These are phyloP conservation scores for Auriculariales sp. DNA, from an alignment of 768 basidiomycete species.

Conservation along the genomic window DNA sequence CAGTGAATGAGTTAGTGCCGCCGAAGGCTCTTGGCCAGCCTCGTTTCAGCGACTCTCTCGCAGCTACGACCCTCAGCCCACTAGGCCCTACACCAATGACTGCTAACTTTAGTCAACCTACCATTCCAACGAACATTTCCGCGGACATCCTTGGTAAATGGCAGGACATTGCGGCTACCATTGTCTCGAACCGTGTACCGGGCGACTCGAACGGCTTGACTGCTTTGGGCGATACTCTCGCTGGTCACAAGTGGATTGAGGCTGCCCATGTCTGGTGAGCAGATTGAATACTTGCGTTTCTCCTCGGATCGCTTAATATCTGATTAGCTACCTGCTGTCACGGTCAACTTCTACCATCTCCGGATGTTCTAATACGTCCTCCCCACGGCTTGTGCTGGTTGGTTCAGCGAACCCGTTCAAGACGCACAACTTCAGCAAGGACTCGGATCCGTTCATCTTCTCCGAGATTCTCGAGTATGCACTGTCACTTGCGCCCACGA, in stretches of 20 bases:
- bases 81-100: constrained; percentile 41
- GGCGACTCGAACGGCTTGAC: constrained; percentile 68
- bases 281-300: neutral
- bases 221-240: constrained; percentile 73
- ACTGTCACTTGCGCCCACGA: constrained; percentile 49
- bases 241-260: constrained; percentile 54
- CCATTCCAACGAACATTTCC: constrained; percentile 34
- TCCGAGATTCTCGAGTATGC: constrained; percentile 91
- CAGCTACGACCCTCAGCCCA: constrained; percentile 16
- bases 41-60: constrained; percentile 24
- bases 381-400: constrained; percentile 55
- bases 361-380: constrained; percentile 51
- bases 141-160: constrained; percentile 55
- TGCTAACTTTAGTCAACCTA: constrained; percentile 40
- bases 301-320: neutral
- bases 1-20: constrained; percentile 66
- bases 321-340: constrained; percentile 66
- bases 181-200: constrained; percentile 54
- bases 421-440: constrained; percentile 38
- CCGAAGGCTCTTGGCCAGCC: constrained; percentile 29
- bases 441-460: constrained; percentile 65
- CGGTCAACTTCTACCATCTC: constrained; percentile 56
- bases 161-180: constrained; percentile 77
- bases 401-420: constrained; percentile 49
- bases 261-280: constrained; percentile 88